Evolutionary conservation across 345 rosid species (phyloP), one percentile per base, ranked within the genome.

Genomic region (Streptanthus diversifolius): DNA sequence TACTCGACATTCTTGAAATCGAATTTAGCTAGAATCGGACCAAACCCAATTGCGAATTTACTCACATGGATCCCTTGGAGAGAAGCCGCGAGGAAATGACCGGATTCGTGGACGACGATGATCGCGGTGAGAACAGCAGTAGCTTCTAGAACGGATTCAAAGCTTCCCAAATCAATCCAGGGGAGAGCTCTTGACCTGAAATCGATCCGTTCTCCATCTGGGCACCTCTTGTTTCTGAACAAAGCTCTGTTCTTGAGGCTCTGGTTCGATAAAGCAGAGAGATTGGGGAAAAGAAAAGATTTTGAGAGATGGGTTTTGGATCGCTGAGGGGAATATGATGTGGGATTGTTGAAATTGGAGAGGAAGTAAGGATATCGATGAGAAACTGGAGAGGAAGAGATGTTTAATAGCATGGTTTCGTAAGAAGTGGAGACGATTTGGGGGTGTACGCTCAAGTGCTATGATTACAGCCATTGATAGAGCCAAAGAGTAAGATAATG

Each of bases 11-110:
- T 91, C 12, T 86, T 89, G 40, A 85, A 83, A 72, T 86, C 88
- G 72, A 95, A 89, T 52, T 91, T 95, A 54, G 97, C 97, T 60
- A 95, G 76, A 71, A 89, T 77, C 10, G 97, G 97, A 85, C 99
- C 97, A 72, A 95, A 93, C 72, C 96, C 99, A 68, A 95, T 84
- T 0, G 99, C 86, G 79, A 95, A 95, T 79, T 95, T 91, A 86
- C 97, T 95, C 68, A 95, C 96, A 82, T 86, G 98, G 40, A 93
- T 95, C 36, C 99, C 98, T 68, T 95, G 99, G 3, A 93, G 96
- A 76, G 62, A 75, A 52, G 99, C 97, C 43, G 99, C 99, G 5
- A 95, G 85, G 68, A 93, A 95, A 68, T 93, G 99, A 63, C 97
- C 97, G 24, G 85, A 79, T 58, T 91, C 98, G 24, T 91, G 98